Conservation (phyloP, 1,139 yeast genomes). For the Geotrichum aggregatum region DNA sequence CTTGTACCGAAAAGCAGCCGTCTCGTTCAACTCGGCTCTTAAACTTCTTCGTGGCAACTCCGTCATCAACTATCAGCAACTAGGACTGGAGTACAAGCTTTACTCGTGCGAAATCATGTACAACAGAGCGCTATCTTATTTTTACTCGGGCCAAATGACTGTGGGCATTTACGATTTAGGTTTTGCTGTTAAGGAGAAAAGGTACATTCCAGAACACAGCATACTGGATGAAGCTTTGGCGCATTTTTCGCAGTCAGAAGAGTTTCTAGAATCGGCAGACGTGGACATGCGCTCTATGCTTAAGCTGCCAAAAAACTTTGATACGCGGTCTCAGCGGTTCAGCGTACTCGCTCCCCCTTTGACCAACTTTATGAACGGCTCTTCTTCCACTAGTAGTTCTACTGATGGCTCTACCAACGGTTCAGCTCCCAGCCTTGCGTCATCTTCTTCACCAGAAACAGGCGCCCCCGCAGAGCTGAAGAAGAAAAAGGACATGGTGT, state of each 20-base stretch:
- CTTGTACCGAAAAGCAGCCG: slow-evolving; percentile 26
- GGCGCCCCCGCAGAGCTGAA: background rate
- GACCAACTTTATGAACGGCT: background rate
- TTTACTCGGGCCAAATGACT: slow-evolving; percentile 25
- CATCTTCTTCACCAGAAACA: background rate
- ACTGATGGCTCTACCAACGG: background rate
- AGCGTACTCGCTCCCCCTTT: slow-evolving; percentile 20
- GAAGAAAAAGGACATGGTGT: slow-evolving; percentile 13
- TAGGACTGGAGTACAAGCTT: slow-evolving; percentile 27
- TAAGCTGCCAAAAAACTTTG: slow-evolving; percentile 15
- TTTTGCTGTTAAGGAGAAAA: slow-evolving; percentile 27
- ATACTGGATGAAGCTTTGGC: slow-evolving; percentile 29
- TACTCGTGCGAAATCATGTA: slow-evolving; percentile 30
- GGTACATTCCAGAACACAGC: slow-evolving; percentile 25
- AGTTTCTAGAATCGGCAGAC: slow-evolving; percentile 1
- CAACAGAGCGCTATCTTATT: slow-evolving; percentile 27
- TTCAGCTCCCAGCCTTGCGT: background rate
- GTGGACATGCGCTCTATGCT: slow-evolving; percentile 11
- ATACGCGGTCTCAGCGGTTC: slow-evolving; percentile 16
- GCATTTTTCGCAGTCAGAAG: slow-evolving; percentile 19
- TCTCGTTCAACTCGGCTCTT: slow-evolving; percentile 27
- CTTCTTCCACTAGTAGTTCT: background rate
- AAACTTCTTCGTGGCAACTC: slow-evolving; percentile 28
- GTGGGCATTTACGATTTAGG: slow-evolving; percentile 26
- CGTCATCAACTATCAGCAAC: slow-evolving; percentile 28